phyloP scores from a whole-genome alignment of 768 basidiomycete genomes.

The Leucogyrophana mollusca region DNA sequence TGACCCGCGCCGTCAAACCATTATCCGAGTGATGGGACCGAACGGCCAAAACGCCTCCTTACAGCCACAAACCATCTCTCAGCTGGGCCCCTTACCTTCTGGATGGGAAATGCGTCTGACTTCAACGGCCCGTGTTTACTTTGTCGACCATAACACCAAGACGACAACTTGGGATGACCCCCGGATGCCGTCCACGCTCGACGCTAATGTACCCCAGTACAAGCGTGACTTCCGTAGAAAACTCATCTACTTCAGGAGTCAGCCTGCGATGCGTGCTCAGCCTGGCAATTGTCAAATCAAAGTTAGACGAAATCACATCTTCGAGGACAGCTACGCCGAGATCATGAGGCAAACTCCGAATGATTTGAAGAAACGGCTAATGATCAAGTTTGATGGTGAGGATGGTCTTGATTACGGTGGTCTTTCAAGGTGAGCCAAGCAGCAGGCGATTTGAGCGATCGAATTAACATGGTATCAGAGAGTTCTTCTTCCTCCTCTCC shows the following conservation, averaged over 20 bases:
- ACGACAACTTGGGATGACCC: constrained; percentile 99
- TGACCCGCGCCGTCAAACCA: constrained; percentile 94
- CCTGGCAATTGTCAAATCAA: constrained; percentile 99
- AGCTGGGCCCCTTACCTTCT: constrained; percentile 93
- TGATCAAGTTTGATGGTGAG: constrained; percentile 99
- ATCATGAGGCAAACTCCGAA: constrained; percentile 99
- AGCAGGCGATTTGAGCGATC: neutral
- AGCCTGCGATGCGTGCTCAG: constrained; percentile 96
- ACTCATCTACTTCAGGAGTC: constrained; percentile 98
- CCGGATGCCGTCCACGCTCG: constrained; percentile 89
- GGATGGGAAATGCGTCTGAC: constrained; percentile 99
- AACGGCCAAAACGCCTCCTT: constrained; percentile 83
- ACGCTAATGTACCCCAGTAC: constrained; percentile 98
- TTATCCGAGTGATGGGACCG: constrained; percentile 96
- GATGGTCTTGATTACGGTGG: constrained; percentile 99
- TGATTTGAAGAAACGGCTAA: constrained; percentile 96
- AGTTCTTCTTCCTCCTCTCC: constrained; percentile 99
- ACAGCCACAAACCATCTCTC: constrained; percentile 94
- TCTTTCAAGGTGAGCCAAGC: constrained; percentile 72
- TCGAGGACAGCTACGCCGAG: constrained; percentile 99
- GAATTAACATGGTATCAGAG: constrained; percentile 48
- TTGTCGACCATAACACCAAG: constrained; percentile 99
- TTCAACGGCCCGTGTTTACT: constrained; percentile 96
- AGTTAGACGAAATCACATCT: constrained; percentile 96
- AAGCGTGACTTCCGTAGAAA: constrained; percentile 99